phyloP scores from a whole-genome alignment of 768 basidiomycete genomes.

The Trametes gibbosa region DNA sequence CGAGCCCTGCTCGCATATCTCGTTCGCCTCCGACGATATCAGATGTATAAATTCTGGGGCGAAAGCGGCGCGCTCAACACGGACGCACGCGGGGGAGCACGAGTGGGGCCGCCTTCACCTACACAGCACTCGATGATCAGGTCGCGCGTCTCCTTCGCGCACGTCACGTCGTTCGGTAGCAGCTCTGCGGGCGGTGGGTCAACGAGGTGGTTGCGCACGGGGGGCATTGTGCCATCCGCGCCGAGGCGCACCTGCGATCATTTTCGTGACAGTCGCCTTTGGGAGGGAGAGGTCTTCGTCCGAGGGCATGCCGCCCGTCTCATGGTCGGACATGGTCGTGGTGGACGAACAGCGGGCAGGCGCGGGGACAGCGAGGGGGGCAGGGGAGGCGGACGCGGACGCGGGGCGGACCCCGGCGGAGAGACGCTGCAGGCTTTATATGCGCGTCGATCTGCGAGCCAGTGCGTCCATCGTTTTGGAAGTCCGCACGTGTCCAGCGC shows the following conservation, averaged over 20 bases:
- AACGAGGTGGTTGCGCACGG: conserved; percentile 9
- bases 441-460: conserved; percentile 19
- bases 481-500: conserved; percentile 38
- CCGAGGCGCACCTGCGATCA: conserved; percentile 74
- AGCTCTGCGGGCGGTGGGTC: conserved; percentile 55
- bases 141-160: conserved; percentile 96
- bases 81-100: background rate
- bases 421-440: conserved; percentile 25
- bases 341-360: background rate
- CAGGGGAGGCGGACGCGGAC: conserved; percentile 6
- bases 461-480: conserved; percentile 32
- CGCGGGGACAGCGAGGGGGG: background rate
- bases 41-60: conserved; percentile 92
- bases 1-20: conserved; percentile 95
- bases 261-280: conserved; percentile 96
- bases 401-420: conserved; percentile 11
- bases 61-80: conserved; percentile 6
- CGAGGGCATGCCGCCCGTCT: conserved; percentile 59
- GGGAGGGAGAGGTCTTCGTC: conserved; percentile 95
- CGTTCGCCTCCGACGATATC: conserved; percentile 96
- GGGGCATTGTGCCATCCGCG: background rate
- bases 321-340: conserved; percentile 82
- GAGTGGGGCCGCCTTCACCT: conserved; percentile 62
- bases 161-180: conserved; percentile 81
- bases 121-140: conserved; percentile 98